These are phyloP conservation scores for Neonectria neomacrospora DNA, from an alignment of 2,329 filamentous ascomycete species.

Conservation along the genomic window DNA sequence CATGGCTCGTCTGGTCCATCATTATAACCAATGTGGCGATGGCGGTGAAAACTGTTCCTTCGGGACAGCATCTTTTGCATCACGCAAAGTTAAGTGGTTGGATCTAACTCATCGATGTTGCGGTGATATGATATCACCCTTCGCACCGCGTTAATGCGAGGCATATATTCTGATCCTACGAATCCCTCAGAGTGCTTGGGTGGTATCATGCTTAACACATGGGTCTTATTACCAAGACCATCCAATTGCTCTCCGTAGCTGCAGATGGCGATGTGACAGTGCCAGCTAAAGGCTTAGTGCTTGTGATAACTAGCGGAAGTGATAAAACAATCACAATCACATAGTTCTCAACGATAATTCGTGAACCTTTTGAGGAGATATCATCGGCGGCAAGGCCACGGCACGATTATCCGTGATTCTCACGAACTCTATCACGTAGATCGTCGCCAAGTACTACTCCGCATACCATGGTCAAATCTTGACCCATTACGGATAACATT, in stretches of 20 bases:
- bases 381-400: neutral
- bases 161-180: neutral
- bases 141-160: constrained; percentile 1
- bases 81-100: constrained; percentile 9
- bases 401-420: neutral
- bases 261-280: neutral
- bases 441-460: too few species aligned
- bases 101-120: neutral
- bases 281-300: neutral
- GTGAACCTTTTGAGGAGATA: neutral
- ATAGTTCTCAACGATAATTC: constrained; percentile 4
- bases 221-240: neutral
- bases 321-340: neutral
- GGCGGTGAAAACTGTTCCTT: neutral
- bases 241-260: neutral
- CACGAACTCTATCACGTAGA: neutral
- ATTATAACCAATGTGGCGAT: constrained; percentile 10
- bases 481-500: neutral
- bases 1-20: constrained; percentile 8
- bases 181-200: neutral
- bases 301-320: constrained; percentile 1
- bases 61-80: constrained; percentile 9
- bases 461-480: neutral
- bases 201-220: neutral
- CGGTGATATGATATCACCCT: neutral